phyloP scores from a whole-genome alignment of 2,329 filamentous ascomycete species.

The Aspergillus aculeatus region DNA sequence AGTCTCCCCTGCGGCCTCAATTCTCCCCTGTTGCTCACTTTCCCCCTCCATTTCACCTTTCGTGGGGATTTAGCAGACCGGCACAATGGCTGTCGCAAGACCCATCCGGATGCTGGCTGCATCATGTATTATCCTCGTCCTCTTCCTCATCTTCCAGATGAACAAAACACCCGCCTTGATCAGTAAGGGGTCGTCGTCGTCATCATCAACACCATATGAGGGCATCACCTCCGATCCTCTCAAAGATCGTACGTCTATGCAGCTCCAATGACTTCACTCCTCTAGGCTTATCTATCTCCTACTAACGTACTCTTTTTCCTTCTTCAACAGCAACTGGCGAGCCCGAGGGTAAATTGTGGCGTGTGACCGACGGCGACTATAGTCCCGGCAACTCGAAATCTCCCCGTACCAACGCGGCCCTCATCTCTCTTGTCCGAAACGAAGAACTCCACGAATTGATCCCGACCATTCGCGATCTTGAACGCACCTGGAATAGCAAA shows the following conservation, averaged over 20 bases:
- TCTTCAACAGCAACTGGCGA: slow-evolving; percentile 69
- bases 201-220: slow-evolving; percentile 34
- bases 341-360: slow-evolving; percentile 72
- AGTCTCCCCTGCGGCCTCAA: slow-evolving; percentile 1
- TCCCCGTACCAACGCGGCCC: slow-evolving; percentile 86
- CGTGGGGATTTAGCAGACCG: slow-evolving; percentile 17
- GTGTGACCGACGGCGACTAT: slow-evolving; percentile 74
- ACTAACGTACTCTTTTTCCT: slow-evolving; percentile 16
- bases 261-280: background rate
- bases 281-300: background rate
- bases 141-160: slow-evolving; percentile 76
- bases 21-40: slow-evolving; percentile 6
- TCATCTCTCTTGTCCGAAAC: slow-evolving; percentile 89
- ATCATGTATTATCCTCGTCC: slow-evolving; percentile 68
- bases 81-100: slow-evolving; percentile 75
- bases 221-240: slow-evolving; percentile 79
- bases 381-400: slow-evolving; percentile 70
- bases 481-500: slow-evolving; percentile 94
- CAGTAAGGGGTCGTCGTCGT: slow-evolving; percentile 41
- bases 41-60: slow-evolving; percentile 17
- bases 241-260: slow-evolving; percentile 68
- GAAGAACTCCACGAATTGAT: slow-evolving; percentile 82
- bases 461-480: slow-evolving; percentile 84
- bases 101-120: slow-evolving; percentile 77
- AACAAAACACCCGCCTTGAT: slow-evolving; percentile 50